phyloP scores from a whole-genome alignment of 2,329 filamentous ascomycete genomes.

The Gaeumannomyces tritici region DNA sequence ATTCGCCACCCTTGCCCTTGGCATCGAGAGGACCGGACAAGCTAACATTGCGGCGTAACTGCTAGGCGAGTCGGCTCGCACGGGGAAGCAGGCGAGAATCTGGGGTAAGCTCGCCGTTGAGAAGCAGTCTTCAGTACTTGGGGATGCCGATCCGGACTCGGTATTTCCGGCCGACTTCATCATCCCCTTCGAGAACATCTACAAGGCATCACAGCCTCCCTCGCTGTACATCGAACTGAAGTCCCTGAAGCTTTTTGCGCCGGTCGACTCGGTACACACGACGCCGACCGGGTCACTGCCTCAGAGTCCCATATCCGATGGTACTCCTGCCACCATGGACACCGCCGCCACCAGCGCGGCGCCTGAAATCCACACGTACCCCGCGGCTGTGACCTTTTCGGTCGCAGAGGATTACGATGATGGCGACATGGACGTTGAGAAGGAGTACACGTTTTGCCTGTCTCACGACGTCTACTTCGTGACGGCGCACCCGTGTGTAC shows the following conservation, averaged over 20 bases:
- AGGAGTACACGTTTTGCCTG: conserved; percentile 33
- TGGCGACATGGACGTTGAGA: conserved; percentile 25
- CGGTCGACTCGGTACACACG: conserved; percentile 32
- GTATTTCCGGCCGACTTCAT: conserved; percentile 54
- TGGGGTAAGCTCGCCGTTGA: conserved; percentile 53
- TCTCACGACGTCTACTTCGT: conserved; percentile 54
- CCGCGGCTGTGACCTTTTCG: conserved; percentile 29
- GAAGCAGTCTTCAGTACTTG: conserved; percentile 49
- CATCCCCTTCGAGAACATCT: conserved; percentile 47
- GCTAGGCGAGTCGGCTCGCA: conserved; percentile 6
- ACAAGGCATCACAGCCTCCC: conserved; percentile 34
- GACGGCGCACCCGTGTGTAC: conserved; percentile 55
- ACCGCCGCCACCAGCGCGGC: conserved; percentile 6
- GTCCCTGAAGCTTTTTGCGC: conserved; percentile 37
- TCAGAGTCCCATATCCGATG: conserved; percentile 5
- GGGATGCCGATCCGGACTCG: conserved; percentile 42
- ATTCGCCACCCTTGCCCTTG: not conserved
- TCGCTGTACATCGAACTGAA: conserved; percentile 36
- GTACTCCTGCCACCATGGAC: conserved; percentile 20
- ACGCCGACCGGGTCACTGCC: conserved; percentile 30
- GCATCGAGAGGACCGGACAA: conserved; percentile 9
- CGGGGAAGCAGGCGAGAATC: conserved; percentile 47
- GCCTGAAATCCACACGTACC: conserved; percentile 24
- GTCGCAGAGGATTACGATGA: conserved; percentile 16
- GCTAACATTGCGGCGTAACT: not conserved